Conservation (phyloP, 73 alveolate genomes). For the Tetrahymena borealis region DNA sequence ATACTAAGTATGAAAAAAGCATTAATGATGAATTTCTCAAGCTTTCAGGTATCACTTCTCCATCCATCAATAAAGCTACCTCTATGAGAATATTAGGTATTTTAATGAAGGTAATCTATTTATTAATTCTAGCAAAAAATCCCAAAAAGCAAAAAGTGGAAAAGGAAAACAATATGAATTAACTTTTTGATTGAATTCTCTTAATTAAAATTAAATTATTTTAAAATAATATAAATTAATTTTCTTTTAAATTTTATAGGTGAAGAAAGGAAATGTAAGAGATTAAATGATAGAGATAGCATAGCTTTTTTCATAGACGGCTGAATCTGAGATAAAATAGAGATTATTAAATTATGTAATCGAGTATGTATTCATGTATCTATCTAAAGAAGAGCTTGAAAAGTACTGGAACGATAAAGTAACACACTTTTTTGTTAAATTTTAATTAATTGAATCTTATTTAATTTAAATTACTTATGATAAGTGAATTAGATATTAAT, state of each 20-base stretch:
- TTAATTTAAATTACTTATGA: not conserved
- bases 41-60: not conserved
- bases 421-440: not conserved
- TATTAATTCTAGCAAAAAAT: too few species aligned
- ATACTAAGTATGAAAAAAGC: not conserved
- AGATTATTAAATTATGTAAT: not conserved
- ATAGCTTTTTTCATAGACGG: not conserved
- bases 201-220: too few species aligned
- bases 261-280: not conserved
- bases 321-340: not conserved
- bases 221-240: not conserved
- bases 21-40: not conserved
- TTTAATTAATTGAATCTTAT: not conserved
- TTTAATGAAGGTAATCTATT: not conserved
- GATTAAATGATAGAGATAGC: not conserved
- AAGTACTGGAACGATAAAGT: not conserved
- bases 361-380: not conserved
- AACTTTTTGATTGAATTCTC: too few species aligned
- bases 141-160: too few species aligned
- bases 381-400: not conserved
- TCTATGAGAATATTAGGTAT: not conserved
- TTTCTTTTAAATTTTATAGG: not conserved
- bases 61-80: not conserved
- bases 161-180: too few species aligned
- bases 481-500: too few species aligned